Evolutionary conservation across 2,329 filamentous ascomycete species (phyloP).

Genomic region (Cadophora luteo-olivacea): DNA sequence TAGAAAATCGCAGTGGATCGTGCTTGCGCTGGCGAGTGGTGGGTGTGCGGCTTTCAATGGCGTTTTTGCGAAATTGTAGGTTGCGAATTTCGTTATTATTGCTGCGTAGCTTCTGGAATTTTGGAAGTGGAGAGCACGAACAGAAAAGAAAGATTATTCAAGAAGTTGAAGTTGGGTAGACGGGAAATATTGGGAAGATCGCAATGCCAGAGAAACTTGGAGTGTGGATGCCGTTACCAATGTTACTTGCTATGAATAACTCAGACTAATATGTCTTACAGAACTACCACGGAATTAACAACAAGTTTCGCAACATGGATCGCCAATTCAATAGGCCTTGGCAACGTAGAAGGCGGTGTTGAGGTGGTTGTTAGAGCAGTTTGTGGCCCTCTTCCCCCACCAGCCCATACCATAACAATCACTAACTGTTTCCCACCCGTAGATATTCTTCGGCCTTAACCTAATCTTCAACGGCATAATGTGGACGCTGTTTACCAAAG

Average conservation of each 20-base stretch:
- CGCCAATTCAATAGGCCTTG: constrained; percentile 52
- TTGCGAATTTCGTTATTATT: constrained; percentile 5
- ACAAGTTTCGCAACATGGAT: constrained; percentile 55
- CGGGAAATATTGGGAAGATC: too few species aligned
- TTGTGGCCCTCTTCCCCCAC: constrained; percentile 39
- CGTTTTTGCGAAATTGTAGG: constrained; percentile 76
- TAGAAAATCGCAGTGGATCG: constrained; percentile 62
- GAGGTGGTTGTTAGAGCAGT: constrained; percentile 59
- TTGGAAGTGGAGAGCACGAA: neutral
- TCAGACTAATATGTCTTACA: constrained; percentile 37
- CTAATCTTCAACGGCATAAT: constrained; percentile 55
- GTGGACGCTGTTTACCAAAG: constrained; percentile 84
- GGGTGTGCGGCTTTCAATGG: constrained; percentile 83
- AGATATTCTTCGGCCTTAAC: constrained; percentile 73
- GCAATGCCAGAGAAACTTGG: neutral
- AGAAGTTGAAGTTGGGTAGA: too few species aligned
- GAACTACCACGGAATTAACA: constrained; percentile 63
- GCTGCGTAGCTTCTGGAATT: too few species aligned
- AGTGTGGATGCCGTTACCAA: neutral
- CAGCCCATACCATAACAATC: neutral
- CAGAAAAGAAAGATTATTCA: neutral
- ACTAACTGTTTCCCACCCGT: neutral
- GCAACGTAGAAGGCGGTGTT: constrained; percentile 52
- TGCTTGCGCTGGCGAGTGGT: constrained; percentile 75
- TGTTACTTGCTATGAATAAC: neutral